Conservation (phyloP, 2,329 filamentous ascomycete species). For the Macrophomina tecta region DNA sequence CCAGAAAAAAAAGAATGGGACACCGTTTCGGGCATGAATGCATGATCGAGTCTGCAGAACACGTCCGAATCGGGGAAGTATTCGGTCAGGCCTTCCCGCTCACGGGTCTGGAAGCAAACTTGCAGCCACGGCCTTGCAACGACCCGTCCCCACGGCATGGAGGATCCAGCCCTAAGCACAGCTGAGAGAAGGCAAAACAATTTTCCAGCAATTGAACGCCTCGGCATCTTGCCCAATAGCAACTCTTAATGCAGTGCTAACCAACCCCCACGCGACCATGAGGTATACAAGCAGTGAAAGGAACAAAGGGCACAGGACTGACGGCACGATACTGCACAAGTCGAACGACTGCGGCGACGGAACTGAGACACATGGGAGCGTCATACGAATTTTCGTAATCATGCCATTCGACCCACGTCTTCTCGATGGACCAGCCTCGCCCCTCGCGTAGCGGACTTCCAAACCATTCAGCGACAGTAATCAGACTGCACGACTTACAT, state of each 20-base stretch:
- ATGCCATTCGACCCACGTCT: conserved; percentile 3
- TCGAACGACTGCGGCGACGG: background rate
- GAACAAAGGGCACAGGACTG: background rate
- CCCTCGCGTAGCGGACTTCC: background rate
- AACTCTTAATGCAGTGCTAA: no score
- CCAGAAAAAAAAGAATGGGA: background rate
- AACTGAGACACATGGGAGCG: background rate
- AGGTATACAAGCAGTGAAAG: background rate
- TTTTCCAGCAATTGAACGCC: conserved; percentile 6
- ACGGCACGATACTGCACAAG: no score
- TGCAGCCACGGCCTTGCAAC: background rate
- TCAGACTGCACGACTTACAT: background rate
- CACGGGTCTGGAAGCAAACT: background rate
- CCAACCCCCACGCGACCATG: no score
- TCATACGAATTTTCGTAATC: conserved; percentile 6
- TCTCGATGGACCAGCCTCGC: background rate
- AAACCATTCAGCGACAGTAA: background rate
- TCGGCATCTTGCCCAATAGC: background rate
- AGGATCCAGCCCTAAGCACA: background rate
- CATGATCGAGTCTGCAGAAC: conserved; percentile 10
- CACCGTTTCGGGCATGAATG: conserved; percentile 5
- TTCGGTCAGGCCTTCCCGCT: background rate
- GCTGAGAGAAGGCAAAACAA: background rate
- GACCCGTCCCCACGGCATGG: background rate
- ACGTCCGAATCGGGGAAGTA: background rate